These are phyloP conservation scores for Pseudognaphalium luteoalbum DNA, from an alignment of 129 eudicot genomes.

Conservation along the genomic window DNA sequence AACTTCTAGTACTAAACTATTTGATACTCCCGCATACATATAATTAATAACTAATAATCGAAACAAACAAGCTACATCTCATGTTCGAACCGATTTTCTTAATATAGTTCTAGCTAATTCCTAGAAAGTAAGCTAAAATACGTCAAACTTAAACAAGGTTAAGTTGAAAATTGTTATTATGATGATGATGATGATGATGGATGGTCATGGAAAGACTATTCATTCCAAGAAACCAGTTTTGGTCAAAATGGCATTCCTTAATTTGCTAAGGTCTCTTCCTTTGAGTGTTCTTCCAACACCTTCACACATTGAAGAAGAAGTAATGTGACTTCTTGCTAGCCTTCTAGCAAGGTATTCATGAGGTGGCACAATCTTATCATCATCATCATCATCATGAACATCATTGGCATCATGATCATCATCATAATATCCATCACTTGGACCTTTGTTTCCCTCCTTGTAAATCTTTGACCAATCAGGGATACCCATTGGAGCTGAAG, in stretches of 20 bases:
- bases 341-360: constrained; percentile 61
- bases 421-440: constrained; percentile 31
- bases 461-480: constrained; percentile 60
- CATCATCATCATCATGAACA: constrained; percentile 45
- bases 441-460: constrained; percentile 37
- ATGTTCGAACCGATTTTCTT: constrained; percentile 2
- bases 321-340: constrained; percentile 52
- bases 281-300: constrained; percentile 69
- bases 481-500: constrained; percentile 48
- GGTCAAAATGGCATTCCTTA: constrained; percentile 61
- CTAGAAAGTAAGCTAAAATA: constrained; percentile 24
- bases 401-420: constrained; percentile 23
- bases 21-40: constrained; percentile 37
- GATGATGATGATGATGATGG: constrained; percentile 19
- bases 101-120: neutral
- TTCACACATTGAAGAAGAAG: constrained; percentile 62
- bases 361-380: constrained; percentile 54
- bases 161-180: constrained; percentile 12
- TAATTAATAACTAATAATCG: constrained; percentile 2
- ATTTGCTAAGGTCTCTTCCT: constrained; percentile 68
- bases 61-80: constrained; percentile 20
- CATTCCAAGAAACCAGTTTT: constrained; percentile 66
- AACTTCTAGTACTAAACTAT: constrained; percentile 32
- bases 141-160: constrained; percentile 11
- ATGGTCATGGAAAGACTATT: constrained; percentile 11